These are phyloP conservation scores for Hymenoscyphus albidus DNA, from an alignment of 2,329 filamentous ascomycete genomes.

Conservation along the genomic window DNA sequence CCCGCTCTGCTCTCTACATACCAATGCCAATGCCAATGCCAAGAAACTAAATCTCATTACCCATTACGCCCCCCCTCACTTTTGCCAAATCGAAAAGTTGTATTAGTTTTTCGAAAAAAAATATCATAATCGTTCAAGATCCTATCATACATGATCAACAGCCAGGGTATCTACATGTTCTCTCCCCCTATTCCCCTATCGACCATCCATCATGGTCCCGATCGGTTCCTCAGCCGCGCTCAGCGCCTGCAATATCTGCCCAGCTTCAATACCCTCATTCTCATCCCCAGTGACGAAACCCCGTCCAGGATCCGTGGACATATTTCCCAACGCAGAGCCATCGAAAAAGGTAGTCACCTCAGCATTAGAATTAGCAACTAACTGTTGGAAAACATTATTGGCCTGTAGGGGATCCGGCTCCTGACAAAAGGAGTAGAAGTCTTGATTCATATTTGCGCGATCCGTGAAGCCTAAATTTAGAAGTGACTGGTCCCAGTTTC, in stretches of 20 bases:
- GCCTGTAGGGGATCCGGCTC: constrained; percentile 33
- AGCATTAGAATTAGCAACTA: constrained; percentile 30
- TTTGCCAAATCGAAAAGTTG: too few relatives aligned
- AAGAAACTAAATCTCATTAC: too few relatives aligned
- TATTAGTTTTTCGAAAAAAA: too few relatives aligned
- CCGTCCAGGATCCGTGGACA: constrained; percentile 5
- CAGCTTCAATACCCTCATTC: constrained; percentile 32
- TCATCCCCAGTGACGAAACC: constrained; percentile 20
- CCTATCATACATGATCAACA: neutral
- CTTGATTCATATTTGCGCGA: constrained; percentile 34
- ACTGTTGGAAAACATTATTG: constrained; percentile 33
- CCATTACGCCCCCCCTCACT: too few relatives aligned
- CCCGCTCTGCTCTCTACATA: too few relatives aligned
- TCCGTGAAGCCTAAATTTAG: constrained; percentile 37
- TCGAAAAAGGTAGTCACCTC: constrained; percentile 27
- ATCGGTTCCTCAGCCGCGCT: constrained; percentile 29
- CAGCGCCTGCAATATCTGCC: constrained; percentile 34
- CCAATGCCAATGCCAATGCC: too few relatives aligned
- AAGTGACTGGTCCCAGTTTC: constrained; percentile 35
- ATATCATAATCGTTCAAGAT: neutral
- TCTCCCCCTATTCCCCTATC: neutral
- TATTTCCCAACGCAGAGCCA: constrained; percentile 19
- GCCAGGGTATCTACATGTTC: neutral
- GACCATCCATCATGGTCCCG: neutral
- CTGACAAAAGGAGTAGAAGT: constrained; percentile 34